Evolutionary conservation across 2,329 filamentous ascomycete genomes (phyloP), one percentile per base, ranked within the genome.

Genomic region (Sclerotiophoma versabilis): DNA sequence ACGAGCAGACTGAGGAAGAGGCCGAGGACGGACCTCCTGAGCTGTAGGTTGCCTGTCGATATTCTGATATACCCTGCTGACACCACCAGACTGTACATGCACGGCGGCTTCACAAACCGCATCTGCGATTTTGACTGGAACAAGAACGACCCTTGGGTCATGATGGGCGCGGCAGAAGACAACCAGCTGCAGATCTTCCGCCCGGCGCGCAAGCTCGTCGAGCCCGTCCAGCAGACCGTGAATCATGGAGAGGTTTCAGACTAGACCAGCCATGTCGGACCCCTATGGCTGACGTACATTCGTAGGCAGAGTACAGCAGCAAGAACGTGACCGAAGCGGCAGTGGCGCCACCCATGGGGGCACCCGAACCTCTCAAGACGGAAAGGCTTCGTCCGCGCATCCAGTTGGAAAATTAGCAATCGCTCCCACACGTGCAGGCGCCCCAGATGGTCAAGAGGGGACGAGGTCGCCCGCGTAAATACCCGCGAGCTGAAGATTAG

Each of bases 121-220:
- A 86, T 99, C 58, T 92, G 91, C 29, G 96, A 99, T 76, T 99
- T 99, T 71, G 93, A 90, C 77, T 99, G 93, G 93, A 99, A 99
- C 76, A 86, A 87, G 64, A 96, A 96, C 73, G 92, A 97, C 69
- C 93, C 93, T 4, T 99, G 96, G 96, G 86, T 97, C 49, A 90
- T 99, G 63, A 93, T 92, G 75, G 96, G 91, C 57, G 93, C 95
- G 14, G 95, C 93, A 0, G 96, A 99, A 74, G 95, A 99, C 78
- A 99, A 99, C 72, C 81, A 98, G 63, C 84, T 99, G 59, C 95
- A 99, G 77, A 91, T 97, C 65, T 98, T 81, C 76, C 73, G 73
- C 15, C 74, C 76, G 2, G 64, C 68, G 14, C 68, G 73, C 49
- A 73, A 73, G 42, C 66, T 76, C 23, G 73, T 75, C 14, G 68